These are phyloP conservation scores for Amanita molliuscula DNA, from an alignment of 768 basidiomycete species.

Conservation along the genomic window DNA sequence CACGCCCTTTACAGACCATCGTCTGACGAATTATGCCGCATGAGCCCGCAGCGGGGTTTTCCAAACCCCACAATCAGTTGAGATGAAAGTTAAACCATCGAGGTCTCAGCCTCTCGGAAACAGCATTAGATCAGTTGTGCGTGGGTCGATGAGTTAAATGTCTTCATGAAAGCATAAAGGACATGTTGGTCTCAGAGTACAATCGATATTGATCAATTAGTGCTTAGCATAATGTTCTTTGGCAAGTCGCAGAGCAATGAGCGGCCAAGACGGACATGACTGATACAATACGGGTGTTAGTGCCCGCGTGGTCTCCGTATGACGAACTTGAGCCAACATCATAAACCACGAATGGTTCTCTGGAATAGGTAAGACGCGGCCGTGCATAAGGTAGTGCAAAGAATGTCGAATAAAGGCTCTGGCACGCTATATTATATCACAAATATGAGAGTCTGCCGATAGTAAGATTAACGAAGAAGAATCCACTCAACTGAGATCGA, in stretches of 20 bases:
- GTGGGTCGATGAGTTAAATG: conserved; percentile 1
- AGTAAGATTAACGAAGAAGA: not conserved
- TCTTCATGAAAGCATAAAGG: conserved; percentile 1
- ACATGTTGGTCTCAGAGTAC: not conserved
- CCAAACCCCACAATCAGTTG: too few relatives aligned
- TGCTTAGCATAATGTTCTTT: conserved; percentile 2
- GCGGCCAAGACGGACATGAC: not conserved
- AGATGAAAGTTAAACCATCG: not conserved
- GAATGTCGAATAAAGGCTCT: not conserved
- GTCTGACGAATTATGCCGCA: not conserved
- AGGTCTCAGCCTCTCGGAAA: not conserved
- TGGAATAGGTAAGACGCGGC: not conserved
- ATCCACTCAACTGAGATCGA: not conserved
- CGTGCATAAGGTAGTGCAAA: too few relatives aligned
- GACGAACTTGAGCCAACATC: not conserved
- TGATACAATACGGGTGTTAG: not conserved
- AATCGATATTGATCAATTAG: not conserved
- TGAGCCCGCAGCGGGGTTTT: not conserved
- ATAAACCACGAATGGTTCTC: not conserved
- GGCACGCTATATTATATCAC: not conserved
- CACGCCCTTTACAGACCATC: not conserved
- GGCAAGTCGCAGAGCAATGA: not conserved
- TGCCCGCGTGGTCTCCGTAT: not conserved
- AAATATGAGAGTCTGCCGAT: not conserved
- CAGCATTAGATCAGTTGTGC: not conserved